These are phyloP conservation scores for Cladosporium sp. DNA, from an alignment of 2,329 filamentous ascomycete genomes.

Conservation along the genomic window DNA sequence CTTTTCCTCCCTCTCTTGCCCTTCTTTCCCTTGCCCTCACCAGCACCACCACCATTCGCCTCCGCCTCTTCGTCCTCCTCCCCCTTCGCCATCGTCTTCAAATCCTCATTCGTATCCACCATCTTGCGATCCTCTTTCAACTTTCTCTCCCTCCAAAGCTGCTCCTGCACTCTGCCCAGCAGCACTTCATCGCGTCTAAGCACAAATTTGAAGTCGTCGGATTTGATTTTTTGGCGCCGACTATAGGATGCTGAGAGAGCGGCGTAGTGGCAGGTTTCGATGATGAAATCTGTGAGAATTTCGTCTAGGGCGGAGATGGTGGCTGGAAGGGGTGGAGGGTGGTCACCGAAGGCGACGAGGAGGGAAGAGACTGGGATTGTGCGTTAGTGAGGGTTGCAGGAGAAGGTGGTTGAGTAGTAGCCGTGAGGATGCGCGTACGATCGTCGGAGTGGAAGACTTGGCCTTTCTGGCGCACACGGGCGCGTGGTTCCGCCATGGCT, in stretches of 20 bases:
- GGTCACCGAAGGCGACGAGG: slow-evolving; percentile 72
- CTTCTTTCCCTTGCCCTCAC: not conserved
- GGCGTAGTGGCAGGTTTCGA: slow-evolving; percentile 87
- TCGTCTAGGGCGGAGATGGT: slow-evolving; percentile 88
- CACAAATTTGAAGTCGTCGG: slow-evolving; percentile 95
- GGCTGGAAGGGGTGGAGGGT: slow-evolving; percentile 68
- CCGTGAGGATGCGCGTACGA: slow-evolving; percentile 21
- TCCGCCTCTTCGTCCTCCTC: slow-evolving; percentile 53
- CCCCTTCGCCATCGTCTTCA: slow-evolving; percentile 45
- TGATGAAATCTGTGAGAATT: slow-evolving; percentile 94
- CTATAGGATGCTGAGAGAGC: slow-evolving; percentile 80
- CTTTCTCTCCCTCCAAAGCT: slow-evolving; percentile 81
- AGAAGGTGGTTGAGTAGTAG: slow-evolving; percentile 23
- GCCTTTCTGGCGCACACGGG: slow-evolving; percentile 45
- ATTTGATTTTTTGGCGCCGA: slow-evolving; percentile 92
- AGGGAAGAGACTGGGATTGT: slow-evolving; percentile 39
- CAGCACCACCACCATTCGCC: slow-evolving; percentile 35
- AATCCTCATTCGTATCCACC: slow-evolving; percentile 10
- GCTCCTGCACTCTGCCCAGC: slow-evolving; percentile 82
- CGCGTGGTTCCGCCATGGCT: slow-evolving; percentile 46
- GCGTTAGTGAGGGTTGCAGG: slow-evolving; percentile 3
- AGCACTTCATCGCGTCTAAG: slow-evolving; percentile 80
- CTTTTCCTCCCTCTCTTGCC: too few relatives aligned
- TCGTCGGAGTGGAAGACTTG: slow-evolving; percentile 43
- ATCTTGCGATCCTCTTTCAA: slow-evolving; percentile 75